These are phyloP conservation scores for Citrus cavaleriei DNA, from an alignment of 345 rosid species.

Conservation along the genomic window DNA sequence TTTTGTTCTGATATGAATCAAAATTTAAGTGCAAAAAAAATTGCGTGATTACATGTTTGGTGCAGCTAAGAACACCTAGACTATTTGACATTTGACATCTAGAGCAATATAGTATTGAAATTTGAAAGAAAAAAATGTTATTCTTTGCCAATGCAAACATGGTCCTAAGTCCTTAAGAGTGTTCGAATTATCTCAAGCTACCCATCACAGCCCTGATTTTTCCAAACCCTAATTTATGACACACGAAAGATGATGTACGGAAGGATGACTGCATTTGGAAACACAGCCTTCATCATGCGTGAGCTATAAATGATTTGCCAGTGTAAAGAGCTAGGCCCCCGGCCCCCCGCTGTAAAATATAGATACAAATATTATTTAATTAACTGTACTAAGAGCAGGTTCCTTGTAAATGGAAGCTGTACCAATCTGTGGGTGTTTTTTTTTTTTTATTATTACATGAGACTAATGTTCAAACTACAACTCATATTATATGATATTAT, in stretches of 20 bases:
- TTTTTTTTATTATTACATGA: no score
- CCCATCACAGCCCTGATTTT: no score
- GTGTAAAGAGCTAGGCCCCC: background rate
- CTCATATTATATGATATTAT: no score
- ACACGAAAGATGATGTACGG: no score
- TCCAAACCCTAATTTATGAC: no score
- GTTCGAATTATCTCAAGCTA: no score
- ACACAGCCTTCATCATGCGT: background rate
- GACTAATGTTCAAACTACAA: fast-evolving
- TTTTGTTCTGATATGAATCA: conserved; percentile 3
- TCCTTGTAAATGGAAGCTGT: background rate
- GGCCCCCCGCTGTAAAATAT: no score
- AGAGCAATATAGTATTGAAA: background rate
- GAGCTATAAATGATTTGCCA: background rate
- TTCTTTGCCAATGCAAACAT: no score
- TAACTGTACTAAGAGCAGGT: background rate
- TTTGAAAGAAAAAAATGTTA: no score
- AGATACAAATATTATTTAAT: no score
- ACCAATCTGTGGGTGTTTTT: background rate
- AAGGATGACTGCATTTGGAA: background rate
- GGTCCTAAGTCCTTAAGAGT: no score
- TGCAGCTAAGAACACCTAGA: background rate
- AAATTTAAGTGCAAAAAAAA: no score
- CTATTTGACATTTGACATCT: background rate
- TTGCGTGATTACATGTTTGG: background rate